Evolutionary conservation across 768 basidiomycete species (phyloP), one percentile per base, ranked within the genome.

Genomic region (Agaricus blazei): DNA sequence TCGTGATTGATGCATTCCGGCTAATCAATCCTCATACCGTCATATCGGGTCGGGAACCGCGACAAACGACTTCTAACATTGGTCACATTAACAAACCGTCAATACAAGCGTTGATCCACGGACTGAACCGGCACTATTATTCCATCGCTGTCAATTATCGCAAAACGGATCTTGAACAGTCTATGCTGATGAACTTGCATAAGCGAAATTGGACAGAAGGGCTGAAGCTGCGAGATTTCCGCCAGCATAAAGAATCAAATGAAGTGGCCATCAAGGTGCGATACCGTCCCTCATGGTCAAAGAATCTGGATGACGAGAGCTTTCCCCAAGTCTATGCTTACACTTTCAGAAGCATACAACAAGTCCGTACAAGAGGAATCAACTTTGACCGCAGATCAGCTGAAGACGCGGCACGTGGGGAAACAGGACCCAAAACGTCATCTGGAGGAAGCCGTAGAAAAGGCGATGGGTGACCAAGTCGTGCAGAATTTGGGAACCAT

Each of bases 141-240:
- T 91, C 88, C 49, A 94, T 99, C 60, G 93, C 89, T 6, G 96
- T 99, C 59, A 94, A 96, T 70, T 98, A 98, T 73, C 85, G 95
- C 62, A 98, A 98, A 78, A 98, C 95, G 28, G 96, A 98, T 68
- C 82, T 96, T 2, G 97, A 99, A 71, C 97, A 99, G 68, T 83
- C 89, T 15, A 99, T 99, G 97, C 72, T 99, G 62, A 93, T 98
- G 89, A 99, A 98, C 70, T 74, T 99, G 63, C 97, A 99, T 77
- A 98, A 98, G 72, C 80, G 93, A 64, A 96, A 97, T 67, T 99
- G 97, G 97, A 98, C 97, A 2, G 95, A 98, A 69, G 97, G 96
- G 1, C 74, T 99, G 61, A 92, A 90, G 68, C 70, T 99, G 65
- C 80, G 85, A 41, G 94, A 98, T 72, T 98, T 98, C 72, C 81